Percentiles rank a stretch among this genome's conserved stretches.
phyloP scores from a whole-genome alignment of 1,139 yeast species.

The Diutina mesorugosa region DNA sequence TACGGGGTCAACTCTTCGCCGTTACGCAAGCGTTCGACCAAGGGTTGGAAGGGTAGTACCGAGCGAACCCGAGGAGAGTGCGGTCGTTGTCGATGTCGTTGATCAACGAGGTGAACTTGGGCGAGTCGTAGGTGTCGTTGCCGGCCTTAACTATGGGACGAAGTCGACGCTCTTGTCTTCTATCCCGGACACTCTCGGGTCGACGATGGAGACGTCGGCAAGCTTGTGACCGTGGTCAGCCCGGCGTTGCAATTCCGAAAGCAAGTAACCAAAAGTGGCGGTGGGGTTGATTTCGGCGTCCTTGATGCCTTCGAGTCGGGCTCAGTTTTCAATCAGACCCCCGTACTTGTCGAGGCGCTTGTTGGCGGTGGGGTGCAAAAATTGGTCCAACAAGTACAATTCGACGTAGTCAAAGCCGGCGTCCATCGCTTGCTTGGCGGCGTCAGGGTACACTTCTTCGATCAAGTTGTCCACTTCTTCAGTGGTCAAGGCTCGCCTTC shows the following conservation, averaged over 20 bases:
- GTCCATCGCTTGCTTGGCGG: slow-evolving; percentile 15
- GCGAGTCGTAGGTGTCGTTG: slow-evolving; percentile 17
- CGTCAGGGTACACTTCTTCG: slow-evolving; percentile 8
- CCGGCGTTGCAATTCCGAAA: neutral
- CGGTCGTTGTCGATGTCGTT: slow-evolving; percentile 15
- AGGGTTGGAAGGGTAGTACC: slow-evolving; percentile 8
- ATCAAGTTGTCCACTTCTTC: slow-evolving; percentile 28
- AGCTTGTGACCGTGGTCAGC: slow-evolving; percentile 19
- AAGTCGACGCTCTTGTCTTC: slow-evolving; percentile 8
- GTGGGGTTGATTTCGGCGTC: neutral
- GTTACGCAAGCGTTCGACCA: neutral
- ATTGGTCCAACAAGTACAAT: slow-evolving; percentile 50
- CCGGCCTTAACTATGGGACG: slow-evolving; percentile 31
- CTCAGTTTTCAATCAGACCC: slow-evolving; percentile 22
- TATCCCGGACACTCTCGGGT: slow-evolving; percentile 13
- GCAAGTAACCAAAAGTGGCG: neutral
- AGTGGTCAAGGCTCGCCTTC: slow-evolving; percentile 24
- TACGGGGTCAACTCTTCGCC: slow-evolving; percentile 1
- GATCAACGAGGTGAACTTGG: slow-evolving; percentile 8
- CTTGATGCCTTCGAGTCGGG: too few relatives aligned
- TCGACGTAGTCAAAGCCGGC: slow-evolving; percentile 60
- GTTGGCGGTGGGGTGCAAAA: slow-evolving; percentile 34
- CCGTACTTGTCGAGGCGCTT: slow-evolving; percentile 51
- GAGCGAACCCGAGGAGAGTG: slow-evolving; percentile 26
- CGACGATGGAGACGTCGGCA: slow-evolving; percentile 39